Percentiles rank a stretch among this genome's conserved stretches.
Evolutionary conservation across 2,329 filamentous ascomycete genomes (phyloP).

Genomic region (Didymella arachidicola): DNA sequence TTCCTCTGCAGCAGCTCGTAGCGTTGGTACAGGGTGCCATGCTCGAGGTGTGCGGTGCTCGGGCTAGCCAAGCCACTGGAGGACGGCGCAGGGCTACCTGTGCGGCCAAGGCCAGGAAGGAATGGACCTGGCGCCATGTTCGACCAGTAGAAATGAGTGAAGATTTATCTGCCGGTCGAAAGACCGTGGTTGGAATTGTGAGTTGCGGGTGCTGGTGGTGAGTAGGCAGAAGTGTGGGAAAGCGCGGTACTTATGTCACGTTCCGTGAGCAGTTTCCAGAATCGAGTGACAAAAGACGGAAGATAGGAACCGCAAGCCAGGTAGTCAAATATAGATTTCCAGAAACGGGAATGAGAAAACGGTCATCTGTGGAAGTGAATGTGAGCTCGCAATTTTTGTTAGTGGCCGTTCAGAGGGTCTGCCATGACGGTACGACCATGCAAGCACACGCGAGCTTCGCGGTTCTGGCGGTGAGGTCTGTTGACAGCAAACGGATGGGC

Average conservation of each 20-base stretch:
- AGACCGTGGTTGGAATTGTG: background rate
- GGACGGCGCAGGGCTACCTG: conserved; percentile 1
- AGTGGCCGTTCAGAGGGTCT: conserved; percentile 20
- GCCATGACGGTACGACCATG: conserved; percentile 17
- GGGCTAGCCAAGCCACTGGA: conserved; percentile 3
- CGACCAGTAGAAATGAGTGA: background rate
- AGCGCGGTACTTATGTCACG: conserved; percentile 9
- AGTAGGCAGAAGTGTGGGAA: conserved; percentile 18
- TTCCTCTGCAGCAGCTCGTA: conserved; percentile 40
- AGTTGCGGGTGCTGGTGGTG: conserved; percentile 6
- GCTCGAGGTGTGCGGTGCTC: conserved; percentile 15
- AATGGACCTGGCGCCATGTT: conserved; percentile 28
- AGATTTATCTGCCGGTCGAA: background rate
- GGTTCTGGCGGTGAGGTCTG: conserved; percentile 23
- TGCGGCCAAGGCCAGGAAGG: conserved; percentile 21
- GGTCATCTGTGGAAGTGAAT: conserved; percentile 15
- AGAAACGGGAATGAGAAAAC: conserved; percentile 7
- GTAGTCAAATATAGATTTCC: background rate
- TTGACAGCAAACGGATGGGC: conserved; percentile 19
- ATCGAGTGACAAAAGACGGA: conserved; percentile 3
- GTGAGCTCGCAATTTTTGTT: conserved; percentile 16
- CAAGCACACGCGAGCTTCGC: conserved; percentile 12
- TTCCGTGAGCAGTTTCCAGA: conserved; percentile 14
- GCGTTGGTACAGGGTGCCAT: conserved; percentile 37
- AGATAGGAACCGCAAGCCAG: background rate